Conservation (phyloP, 2,329 filamentous ascomycete genomes). For the Teratosphaeria epicoccoides region DNA sequence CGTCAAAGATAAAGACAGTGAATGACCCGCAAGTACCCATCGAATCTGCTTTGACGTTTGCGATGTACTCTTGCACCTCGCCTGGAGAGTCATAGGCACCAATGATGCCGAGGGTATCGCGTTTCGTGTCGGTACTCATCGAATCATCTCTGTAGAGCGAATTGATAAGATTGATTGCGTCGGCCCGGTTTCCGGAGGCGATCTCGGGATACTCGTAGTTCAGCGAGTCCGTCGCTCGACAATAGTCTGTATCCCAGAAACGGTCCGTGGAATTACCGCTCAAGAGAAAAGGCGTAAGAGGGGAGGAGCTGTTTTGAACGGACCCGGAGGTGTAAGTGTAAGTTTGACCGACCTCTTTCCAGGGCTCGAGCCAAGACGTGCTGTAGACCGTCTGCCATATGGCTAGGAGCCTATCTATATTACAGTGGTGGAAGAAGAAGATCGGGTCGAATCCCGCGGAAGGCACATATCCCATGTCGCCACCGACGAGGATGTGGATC, state of each 20-base stretch:
- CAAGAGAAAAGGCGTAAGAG: not conserved
- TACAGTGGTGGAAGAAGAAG: not conserved
- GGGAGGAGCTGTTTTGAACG: not conserved
- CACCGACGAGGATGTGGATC: not conserved
- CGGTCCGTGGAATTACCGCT: not conserved
- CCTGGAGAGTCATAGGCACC: not conserved
- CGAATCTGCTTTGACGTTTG: not conserved
- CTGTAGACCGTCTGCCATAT: not conserved
- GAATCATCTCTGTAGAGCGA: not conserved
- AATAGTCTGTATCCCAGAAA: not conserved
- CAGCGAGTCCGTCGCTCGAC: not conserved
- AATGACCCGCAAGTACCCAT: not conserved
- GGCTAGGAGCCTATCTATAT: not conserved
- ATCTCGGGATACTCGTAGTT: not conserved
- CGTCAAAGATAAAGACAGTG: not conserved
- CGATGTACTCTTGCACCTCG: not conserved
- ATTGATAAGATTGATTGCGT: not conserved
- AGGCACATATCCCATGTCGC: not conserved
- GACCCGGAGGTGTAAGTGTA: not conserved
- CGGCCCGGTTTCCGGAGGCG: not conserved
- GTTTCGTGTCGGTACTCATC: not conserved
- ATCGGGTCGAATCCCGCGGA: not conserved
- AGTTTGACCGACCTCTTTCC: not conserved
- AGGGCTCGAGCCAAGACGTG: not conserved
- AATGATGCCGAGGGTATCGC: not conserved